phyloP scores from a whole-genome alignment of 495 filamentous ascomycete genomes.

The Penicillium tannophilum region DNA sequence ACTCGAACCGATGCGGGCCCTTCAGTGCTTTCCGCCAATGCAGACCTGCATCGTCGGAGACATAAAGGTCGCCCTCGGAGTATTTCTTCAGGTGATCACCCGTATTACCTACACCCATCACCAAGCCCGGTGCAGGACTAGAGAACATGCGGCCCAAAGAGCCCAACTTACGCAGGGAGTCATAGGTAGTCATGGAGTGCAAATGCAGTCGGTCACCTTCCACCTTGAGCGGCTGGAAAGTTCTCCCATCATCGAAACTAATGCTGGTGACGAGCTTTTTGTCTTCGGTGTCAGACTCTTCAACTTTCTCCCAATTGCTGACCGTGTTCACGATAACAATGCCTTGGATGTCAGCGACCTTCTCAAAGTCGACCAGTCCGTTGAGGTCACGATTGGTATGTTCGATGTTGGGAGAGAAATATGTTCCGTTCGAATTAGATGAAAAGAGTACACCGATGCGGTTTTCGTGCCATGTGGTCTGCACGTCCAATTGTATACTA shows the following conservation, averaged over 20 bases:
- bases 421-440: constrained; percentile 95
- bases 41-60: constrained; percentile 88
- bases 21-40: constrained; percentile 76
- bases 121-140: constrained; percentile 85
- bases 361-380: constrained; percentile 90
- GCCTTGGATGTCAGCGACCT: constrained; percentile 84
- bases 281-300: constrained; percentile 45
- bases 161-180: constrained; percentile 37
- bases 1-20: constrained; percentile 91
- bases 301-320: constrained; percentile 78
- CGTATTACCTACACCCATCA: constrained; percentile 91
- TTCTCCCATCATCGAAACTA: constrained; percentile 91
- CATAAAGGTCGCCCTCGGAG: constrained; percentile 71
- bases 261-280: constrained; percentile 78
- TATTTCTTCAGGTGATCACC: constrained; percentile 69
- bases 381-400: constrained; percentile 78
- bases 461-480: constrained; percentile 60
- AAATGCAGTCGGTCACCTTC: constrained; percentile 70
- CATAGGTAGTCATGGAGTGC: constrained; percentile 79
- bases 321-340: constrained; percentile 89
- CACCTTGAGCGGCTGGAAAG: constrained; percentile 66
- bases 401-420: constrained; percentile 86
- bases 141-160: constrained; percentile 90
- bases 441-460: constrained; percentile 87
- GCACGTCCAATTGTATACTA: constrained; percentile 94